Evolutionary conservation across 2,329 filamentous ascomycete genomes (phyloP), one percentile per base, ranked within the genome.

Genomic region (Ceratocystis smalleyi): DNA sequence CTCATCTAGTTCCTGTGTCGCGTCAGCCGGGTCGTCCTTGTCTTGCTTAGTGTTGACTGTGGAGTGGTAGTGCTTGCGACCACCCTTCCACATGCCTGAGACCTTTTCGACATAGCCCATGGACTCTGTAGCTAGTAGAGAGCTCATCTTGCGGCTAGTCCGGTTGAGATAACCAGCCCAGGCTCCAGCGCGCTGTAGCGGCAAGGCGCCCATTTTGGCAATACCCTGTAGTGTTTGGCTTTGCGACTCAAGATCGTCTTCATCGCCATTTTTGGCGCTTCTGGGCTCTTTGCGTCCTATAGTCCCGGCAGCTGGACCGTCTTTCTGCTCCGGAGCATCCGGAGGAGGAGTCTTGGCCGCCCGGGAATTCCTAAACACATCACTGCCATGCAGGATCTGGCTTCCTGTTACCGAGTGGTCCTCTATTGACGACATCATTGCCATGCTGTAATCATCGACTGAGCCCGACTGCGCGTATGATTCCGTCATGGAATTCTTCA

Each of bases 31-130:
- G n/a, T 82, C 79, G 17, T 83, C 81, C 55, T 84, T 81, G 1
- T 77, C 77, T 35, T 75, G 76, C 51, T 81, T 74, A 24, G 76
- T 79, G 55, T 76, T 73, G 79, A 78, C 54, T 83, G 35, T 87
- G 43, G 55, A 27, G 61, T 87, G 85, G 70, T 97, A 99, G 74
- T 97, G 92, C 70, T 87, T 91, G 69, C 87, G 86, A 12, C 89
- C 89, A 43, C 94, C 94, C 69, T 91, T 89, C 84, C 94, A 94
- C 88, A 97, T 97, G 45, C 91, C 92, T 0, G 92, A 95, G 0
- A 97, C 91, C 73, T 96, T 97, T 71, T 95, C 91, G 40, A 96
- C 87, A 71, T 97, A 97, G 1, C 90, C 91, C 85, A 96, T 95
- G 0, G 92, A 95, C 73, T 96, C 91, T 0, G 87, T 89, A 5